A percentile compares a stretch with the other conserved stretches of the same genome.
Evolutionary conservation across 306 rosid genomes (phyloP).

Genomic region (Rosa persica): DNA sequence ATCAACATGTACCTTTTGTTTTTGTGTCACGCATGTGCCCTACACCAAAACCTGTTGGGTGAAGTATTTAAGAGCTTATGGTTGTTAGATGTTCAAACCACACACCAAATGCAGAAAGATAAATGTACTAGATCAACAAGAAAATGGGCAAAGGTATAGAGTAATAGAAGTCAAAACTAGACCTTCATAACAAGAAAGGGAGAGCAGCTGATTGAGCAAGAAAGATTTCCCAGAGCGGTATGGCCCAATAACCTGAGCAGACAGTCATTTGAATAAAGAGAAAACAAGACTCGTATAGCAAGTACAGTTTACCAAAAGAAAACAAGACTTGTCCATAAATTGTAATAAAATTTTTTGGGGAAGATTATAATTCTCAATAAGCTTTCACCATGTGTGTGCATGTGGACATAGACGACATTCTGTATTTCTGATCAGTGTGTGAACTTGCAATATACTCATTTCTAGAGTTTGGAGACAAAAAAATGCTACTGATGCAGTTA

Average conservation of each 20-base stretch:
- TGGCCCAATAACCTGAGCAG: slow-evolving; percentile 88
- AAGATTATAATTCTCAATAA: too few species aligned
- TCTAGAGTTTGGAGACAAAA: neutral
- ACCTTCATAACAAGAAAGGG: slow-evolving; percentile 98
- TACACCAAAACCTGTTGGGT: slow-evolving; percentile 82
- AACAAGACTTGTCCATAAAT: neutral
- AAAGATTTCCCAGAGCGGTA: slow-evolving; percentile 96
- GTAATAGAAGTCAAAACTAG: slow-evolving; percentile 23
- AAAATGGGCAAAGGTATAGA: slow-evolving; percentile 9
- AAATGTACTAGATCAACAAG: slow-evolving; percentile 10
- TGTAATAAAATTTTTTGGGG: neutral
- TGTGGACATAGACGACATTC: neutral
- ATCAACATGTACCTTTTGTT: slow-evolving; percentile 71
- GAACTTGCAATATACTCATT: neutral
- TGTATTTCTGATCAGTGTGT: neutral
- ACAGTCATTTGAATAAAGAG: slow-evolving; percentile 12
- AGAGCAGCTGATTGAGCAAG: slow-evolving; percentile 94
- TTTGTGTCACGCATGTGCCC: slow-evolving; percentile 98
- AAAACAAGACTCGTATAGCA: neutral
- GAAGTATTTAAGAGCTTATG: slow-evolving; percentile 8
- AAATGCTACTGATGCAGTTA: neutral
- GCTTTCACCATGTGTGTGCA: neutral
- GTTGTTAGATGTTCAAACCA: slow-evolving; percentile 20
- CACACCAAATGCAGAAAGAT: slow-evolving; percentile 15
- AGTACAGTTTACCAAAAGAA: neutral